phyloP scores from a whole-genome alignment of 345 rosid species.

The Bruguiera parviflora region DNA sequence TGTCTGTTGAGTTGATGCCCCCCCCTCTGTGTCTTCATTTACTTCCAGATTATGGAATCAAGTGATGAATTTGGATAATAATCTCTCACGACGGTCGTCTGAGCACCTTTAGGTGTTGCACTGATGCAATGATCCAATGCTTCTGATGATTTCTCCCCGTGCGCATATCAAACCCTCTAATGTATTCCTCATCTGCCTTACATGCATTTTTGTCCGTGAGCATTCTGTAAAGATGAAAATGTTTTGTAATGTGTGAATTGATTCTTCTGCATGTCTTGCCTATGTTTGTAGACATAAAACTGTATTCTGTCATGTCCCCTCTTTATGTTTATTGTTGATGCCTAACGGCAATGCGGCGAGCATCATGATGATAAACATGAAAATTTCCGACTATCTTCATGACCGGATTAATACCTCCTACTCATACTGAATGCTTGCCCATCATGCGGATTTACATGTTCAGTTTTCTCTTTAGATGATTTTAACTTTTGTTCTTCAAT shows the following conservation, averaged over 20 bases:
- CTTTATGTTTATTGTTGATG: background rate
- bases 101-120: slow-evolving; percentile 40
- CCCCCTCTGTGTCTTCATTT: too few relatives aligned
- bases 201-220: too few relatives aligned
- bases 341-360: background rate
- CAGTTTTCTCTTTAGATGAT: background rate
- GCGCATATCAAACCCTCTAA: too few relatives aligned
- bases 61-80: slow-evolving; percentile 50
- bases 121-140: slow-evolving; percentile 40
- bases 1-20: too few relatives aligned
- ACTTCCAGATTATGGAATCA: slow-evolving; percentile 16
- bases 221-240: too few relatives aligned
- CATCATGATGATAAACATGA: slow-evolving; percentile 15
- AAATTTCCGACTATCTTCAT: slow-evolving; percentile 6
- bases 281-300: too few relatives aligned
- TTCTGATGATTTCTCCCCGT: slow-evolving; percentile 29
- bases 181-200: too few relatives aligned
- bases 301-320: too few relatives aligned
- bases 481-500: background rate
- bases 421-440: slow-evolving; percentile 20
- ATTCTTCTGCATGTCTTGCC: too few relatives aligned
- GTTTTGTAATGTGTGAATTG: too few relatives aligned
- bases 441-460: background rate
- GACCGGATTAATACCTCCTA: slow-evolving; percentile 21
- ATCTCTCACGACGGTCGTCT: slow-evolving; percentile 81